Base-by-base conservation (phyloP, 495 filamentous ascomycete genomes). In the Trichoderma parareesei region DNA sequence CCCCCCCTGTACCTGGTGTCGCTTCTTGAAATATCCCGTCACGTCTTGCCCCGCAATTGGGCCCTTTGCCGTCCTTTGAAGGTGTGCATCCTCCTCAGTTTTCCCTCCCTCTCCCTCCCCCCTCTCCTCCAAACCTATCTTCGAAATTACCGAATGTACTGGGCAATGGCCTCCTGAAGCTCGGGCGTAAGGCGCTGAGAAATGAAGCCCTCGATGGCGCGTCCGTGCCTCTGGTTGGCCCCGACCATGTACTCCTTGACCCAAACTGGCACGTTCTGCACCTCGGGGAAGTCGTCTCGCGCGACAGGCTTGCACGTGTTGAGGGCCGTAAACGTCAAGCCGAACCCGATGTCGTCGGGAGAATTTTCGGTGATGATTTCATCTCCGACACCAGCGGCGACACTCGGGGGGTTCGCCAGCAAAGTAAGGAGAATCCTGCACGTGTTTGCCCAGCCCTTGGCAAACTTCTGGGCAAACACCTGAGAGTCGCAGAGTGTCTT, bases 331-430 rank as follows among this genome's bases (percentile, higher is more conserved):
- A 95, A 99, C 1, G 91, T 92, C 53, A 96, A 86, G 11, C 93
- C 95, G 69, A 98, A 99, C 61, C 89, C 87, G 71, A 96, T 85
- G 72, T 98, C 93, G 68, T 98, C 94, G 57, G 94, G 88, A 69
- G 98, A 94, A 10, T 89, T 87, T 70, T 96, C 92, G 16, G 83
- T 81, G 68, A 93, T 85, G 33, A 88, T 72, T 64, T 95, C 92
- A 66, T 96, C 92, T 60, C 84, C 82, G 8, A 72, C 65, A 4
- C 79, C 77, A 57, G 84, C 73, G 10, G 84, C 76, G 7, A 90
- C 87, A 64, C 89, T 79, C 5, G 93, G 92, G 6, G 92, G 90
- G 75, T 93, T 91, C 70, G 93, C 86, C 5, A 99, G 83, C 14
- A 97, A 83, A 73, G 91, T 91, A 14, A 98, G 84, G 66, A 99